Conservation (phyloP, 139 green algal species). For the Eudorina sp. region DNA sequence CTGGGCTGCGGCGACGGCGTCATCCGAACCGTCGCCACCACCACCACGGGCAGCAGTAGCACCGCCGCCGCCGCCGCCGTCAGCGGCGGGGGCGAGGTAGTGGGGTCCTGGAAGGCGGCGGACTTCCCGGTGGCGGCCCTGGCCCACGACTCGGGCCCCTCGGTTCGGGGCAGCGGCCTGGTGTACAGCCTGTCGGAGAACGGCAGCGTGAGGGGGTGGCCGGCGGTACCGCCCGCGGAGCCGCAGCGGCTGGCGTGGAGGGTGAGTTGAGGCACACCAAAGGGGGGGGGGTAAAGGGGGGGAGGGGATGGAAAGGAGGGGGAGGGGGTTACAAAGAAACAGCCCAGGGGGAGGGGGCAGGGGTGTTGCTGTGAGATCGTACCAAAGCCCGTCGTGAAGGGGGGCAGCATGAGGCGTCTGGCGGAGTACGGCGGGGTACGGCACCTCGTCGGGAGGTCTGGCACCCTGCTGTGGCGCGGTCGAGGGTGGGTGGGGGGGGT, state of each 20-base stretch:
- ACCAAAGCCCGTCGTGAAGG: too few species aligned
- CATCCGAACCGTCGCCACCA: constrained; percentile 59
- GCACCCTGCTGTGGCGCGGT: too few species aligned
- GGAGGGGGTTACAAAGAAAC: too few species aligned
- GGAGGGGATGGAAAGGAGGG: not conserved
- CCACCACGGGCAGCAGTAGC: too few species aligned
- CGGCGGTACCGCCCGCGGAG: constrained; percentile 31
- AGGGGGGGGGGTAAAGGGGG: not conserved
- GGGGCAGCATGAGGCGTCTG: too few species aligned
- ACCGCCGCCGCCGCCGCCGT: too few species aligned
- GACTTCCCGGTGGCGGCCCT: constrained; percentile 64
- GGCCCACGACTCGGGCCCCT: constrained; percentile 35
- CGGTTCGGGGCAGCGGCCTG: constrained; percentile 40
- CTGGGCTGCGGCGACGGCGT: constrained; percentile 71
- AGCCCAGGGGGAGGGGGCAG: too few species aligned
- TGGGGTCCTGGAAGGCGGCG: constrained; percentile 70
- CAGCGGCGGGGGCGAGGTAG: not conserved
- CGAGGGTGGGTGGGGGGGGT: too few species aligned
- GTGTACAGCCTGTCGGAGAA: constrained; percentile 75
- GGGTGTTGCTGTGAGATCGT: too few species aligned
- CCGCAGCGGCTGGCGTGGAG: constrained; percentile 33
- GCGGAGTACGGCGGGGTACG: too few species aligned
- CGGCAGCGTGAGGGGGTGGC: constrained; percentile 79
- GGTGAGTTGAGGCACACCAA: constrained; percentile 34
- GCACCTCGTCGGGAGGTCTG: too few species aligned